Evolutionary conservation across 257 asterid genomes (phyloP), one percentile per base, ranked within the genome.

Genomic region (Phtheirospermum japonicum): DNA sequence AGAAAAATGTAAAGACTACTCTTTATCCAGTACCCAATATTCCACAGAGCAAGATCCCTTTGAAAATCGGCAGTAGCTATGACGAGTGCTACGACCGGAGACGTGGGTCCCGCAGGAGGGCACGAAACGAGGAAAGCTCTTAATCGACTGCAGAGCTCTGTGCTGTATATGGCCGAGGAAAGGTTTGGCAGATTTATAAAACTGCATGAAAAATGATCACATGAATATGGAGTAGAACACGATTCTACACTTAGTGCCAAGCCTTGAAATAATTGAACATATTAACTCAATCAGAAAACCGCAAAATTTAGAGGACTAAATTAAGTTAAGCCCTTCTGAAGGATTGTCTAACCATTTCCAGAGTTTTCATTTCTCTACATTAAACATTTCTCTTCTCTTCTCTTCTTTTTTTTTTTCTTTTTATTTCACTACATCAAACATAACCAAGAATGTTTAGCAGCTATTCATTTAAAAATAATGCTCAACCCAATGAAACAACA

Each of bases 121-220:
- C 94, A 86, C 46, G 97, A 78, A 60, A 85, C 66, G 11, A 92
- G 99, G 65, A 92, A 92, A 20, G 84, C 78, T 46, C 88, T 83
- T 71, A 92, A 67, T 79, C 99, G 80, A 69, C 69, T 77, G 70
- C 63, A 74, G 50, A 92, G 93, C 78, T 89, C 99, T 4, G 85
- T 67, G 68, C 95, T 85, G 76, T 92, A 92, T 82, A 92, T 86
- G 30, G 96, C 72, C 16, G 96, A 67, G 8, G 96, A 80, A 48
- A 86, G 95, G 69, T 85, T 85, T 54, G 97, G 97, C 53, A 92
- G 99, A 81, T 92, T 97, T 59, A 92, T 20, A 66, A 86, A 92
- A 75, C 99, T 92, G 78, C 67, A 74, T 60, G 52, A 72, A 26
- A 18, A 51, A 19, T 18, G 9, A 8, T 5, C 14, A 19, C 5